Evolutionary conservation across 2,329 filamentous ascomycete species (phyloP), one percentile per base, ranked within the genome.

Genomic region (Aspergillus carbonarius): DNA sequence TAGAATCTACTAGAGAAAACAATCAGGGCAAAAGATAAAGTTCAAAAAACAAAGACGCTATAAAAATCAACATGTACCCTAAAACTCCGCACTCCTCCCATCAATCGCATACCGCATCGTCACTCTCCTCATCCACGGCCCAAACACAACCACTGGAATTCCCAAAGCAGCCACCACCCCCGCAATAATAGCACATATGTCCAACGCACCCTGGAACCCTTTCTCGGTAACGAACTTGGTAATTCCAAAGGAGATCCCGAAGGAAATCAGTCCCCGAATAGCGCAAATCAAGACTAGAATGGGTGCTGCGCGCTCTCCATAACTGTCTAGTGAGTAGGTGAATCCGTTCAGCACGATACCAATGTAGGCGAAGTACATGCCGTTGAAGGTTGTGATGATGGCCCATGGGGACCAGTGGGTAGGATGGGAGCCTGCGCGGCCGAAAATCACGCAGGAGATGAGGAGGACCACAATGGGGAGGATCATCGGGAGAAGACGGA

Each of bases 211-310:
- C 50, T 53, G 50, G 5, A 27, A 53, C 0, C 50, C 50, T 35
- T 42, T 42, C 23, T 53, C 35, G 7, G 57, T 55, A 2, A 60
- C 47, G 8, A 60, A 46, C 35, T 48, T 55, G 1, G 58, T 60
- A 30, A 46, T 50, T n/a, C 54, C 58, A 48, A 58, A 60, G 9
- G 55, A 56, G 2, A 60, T 60, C 0, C 55, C 58, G 47, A 60
- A 60, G 8, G 58, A 60, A 13, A 60, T 60, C 30, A 60, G 18
- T 1, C 58, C 58, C 0, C 58, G 34, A 5, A 56, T 56, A 3
- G 55, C 55, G n/a, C 58, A 60, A 3, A 60, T 55, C 10, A 60
- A 37, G 8, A 60, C 58, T 17, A 60, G 17, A 12, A 60, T 58
- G 1, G 58, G 58, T 46, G 55, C 58, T 3, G 58, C 58, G 4